phyloP scores from a whole-genome alignment of 1,284 basidiomycete genomes.

The Trichosporon asahii region DNA sequence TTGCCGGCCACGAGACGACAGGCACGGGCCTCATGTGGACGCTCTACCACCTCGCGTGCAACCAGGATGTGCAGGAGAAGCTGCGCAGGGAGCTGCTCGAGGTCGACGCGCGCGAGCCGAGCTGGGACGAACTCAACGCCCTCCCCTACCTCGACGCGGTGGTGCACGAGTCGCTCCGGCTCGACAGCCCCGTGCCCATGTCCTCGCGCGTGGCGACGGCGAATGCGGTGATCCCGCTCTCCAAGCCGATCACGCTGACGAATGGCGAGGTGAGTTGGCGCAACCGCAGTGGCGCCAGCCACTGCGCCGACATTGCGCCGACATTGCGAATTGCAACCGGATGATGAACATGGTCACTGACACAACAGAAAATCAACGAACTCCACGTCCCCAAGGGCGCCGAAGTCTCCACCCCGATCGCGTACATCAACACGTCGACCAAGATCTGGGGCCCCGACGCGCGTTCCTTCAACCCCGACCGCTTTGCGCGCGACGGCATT shows the following conservation, averaged over 20 bases:
- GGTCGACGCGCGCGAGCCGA: slow-evolving; percentile 44
- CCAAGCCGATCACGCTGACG: slow-evolving; percentile 45
- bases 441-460: slow-evolving; percentile 1
- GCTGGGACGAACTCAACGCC: slow-evolving; percentile 45
- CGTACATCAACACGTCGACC: slow-evolving; percentile 19
- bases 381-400: slow-evolving; percentile 61
- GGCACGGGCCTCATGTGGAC: slow-evolving; percentile 69
- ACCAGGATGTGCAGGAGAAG: slow-evolving; percentile 58
- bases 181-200: slow-evolving; percentile 64
- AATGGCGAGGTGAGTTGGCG: slow-evolving; percentile 47
- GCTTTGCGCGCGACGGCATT: not conserved
- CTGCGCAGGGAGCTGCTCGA: slow-evolving; percentile 59
- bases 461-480: slow-evolving; percentile 1
- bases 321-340: too few relatives aligned
- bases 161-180: slow-evolving; percentile 64
- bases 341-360: too few relatives aligned
- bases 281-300: too few relatives aligned
- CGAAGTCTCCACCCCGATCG: slow-evolving; percentile 56
- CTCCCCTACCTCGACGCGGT: slow-evolving; percentile 62
- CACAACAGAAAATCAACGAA: slow-evolving; percentile 35
- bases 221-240: slow-evolving; percentile 64
- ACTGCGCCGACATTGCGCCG: too few relatives aligned
- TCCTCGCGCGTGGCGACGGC: slow-evolving; percentile 61
- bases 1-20: slow-evolving; percentile 70
- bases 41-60: slow-evolving; percentile 62